Conservation (phyloP, 2,329 filamentous ascomycete species). For the Fusarium torreyae region DNA sequence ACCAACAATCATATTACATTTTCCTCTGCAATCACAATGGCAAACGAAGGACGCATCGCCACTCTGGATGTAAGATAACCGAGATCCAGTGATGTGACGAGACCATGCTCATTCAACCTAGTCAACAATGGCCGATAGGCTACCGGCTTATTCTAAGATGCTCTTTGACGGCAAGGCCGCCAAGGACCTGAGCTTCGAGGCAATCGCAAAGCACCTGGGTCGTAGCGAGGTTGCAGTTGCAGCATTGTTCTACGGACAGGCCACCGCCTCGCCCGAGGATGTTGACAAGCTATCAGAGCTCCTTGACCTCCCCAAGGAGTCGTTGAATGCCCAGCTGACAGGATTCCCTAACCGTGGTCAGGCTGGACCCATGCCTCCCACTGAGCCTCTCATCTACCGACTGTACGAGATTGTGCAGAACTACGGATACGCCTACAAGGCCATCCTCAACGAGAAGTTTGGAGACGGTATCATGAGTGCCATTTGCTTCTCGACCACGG, state of each 20-base stretch:
- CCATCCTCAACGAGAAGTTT: conserved; percentile 94
- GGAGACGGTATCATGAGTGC: conserved; percentile 97
- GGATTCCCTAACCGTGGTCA: conserved; percentile 87
- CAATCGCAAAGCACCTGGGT: conserved; percentile 80
- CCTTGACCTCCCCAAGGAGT: conserved; percentile 71
- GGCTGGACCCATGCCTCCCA: conserved; percentile 61
- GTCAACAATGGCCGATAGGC: conserved; percentile 76
- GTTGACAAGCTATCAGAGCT: conserved; percentile 74
- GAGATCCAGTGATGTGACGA: conserved; percentile 1
- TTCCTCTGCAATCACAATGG: conserved; percentile 33
- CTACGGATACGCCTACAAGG: conserved; percentile 97
- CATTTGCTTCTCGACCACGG: conserved; percentile 89
- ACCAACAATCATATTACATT: conserved; percentile 12
- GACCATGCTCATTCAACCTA: conserved; percentile 53
- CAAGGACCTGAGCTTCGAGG: conserved; percentile 83
- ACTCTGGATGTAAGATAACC: conserved; percentile 57
- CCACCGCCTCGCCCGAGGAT: conserved; percentile 80
- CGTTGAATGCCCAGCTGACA: conserved; percentile 73
- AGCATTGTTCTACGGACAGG: conserved; percentile 92
- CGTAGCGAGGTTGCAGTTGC: conserved; percentile 89
- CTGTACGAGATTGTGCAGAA: conserved; percentile 97
- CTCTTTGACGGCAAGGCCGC: conserved; percentile 81
- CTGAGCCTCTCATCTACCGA: conserved; percentile 77
- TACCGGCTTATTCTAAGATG: conserved; percentile 78
- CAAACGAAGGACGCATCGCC: conserved; percentile 49